A percentile compares a stretch with the other conserved stretches of the same genome.
Evolutionary conservation across 306 rosid species (phyloP).

Genomic region (Cyclanthera cordifolia): DNA sequence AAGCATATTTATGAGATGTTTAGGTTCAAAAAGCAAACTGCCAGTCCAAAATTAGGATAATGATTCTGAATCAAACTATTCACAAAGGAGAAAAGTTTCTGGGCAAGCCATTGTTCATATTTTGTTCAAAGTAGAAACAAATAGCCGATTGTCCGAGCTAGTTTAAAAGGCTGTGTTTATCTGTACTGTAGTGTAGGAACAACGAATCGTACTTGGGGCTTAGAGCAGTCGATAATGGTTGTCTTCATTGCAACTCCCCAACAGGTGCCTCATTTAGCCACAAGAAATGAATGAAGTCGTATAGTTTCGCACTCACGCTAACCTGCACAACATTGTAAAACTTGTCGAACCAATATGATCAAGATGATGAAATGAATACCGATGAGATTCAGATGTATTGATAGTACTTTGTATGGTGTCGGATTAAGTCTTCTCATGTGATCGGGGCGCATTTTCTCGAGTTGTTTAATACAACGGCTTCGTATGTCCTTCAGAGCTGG

Average conservation of each 20-base stretch:
- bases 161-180: neutral
- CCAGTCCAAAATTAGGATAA: neutral
- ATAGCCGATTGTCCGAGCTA: neutral
- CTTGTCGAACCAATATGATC: neutral
- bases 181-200: neutral
- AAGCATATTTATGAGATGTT: neutral
- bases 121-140: neutral
- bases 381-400: slow-evolving; percentile 10
- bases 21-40: neutral
- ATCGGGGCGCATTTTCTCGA: slow-evolving; percentile 81
- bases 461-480: slow-evolving; percentile 70
- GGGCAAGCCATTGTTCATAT: neutral
- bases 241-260: slow-evolving; percentile 62
- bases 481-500: slow-evolving; percentile 63
- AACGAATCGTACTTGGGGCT: neutral
- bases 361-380: neutral
- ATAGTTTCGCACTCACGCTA: slow-evolving; percentile 73
- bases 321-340: slow-evolving; percentile 35
- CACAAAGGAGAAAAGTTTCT: neutral
- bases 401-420: slow-evolving; percentile 79
- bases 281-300: slow-evolving; percentile 82
- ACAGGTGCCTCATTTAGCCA: slow-evolving; percentile 99
- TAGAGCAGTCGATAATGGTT: neutral
- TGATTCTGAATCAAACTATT: neutral
- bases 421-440: slow-evolving; percentile 98